These are phyloP conservation scores for Pleurotus salmoneostramineus DNA, from an alignment of 768 basidiomycete genomes.

Conservation along the genomic window DNA sequence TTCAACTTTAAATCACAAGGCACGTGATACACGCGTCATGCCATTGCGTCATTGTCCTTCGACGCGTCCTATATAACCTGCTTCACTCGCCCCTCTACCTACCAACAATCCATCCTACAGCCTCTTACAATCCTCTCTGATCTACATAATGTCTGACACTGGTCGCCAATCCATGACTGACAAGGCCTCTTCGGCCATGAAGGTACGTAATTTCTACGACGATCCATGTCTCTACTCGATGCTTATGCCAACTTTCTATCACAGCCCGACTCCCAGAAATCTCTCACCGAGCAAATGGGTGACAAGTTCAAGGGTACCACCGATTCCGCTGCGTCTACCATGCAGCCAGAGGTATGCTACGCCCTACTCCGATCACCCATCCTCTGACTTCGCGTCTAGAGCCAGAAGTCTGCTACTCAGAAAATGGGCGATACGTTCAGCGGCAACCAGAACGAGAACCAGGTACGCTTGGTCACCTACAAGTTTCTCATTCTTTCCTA, in stretches of 20 bases:
- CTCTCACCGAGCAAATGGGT: slow-evolving; percentile 43
- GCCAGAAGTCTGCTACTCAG: slow-evolving; percentile 51
- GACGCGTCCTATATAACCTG: not conserved
- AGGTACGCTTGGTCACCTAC: slow-evolving; percentile 20
- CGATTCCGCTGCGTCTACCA: slow-evolving; percentile 43
- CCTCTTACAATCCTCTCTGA: no score
- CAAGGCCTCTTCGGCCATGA: slow-evolving; percentile 46
- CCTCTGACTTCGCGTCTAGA: slow-evolving; percentile 20
- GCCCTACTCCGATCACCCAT: not conserved
- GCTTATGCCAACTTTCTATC: no score
- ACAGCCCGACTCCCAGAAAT: slow-evolving; percentile 58
- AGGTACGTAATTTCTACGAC: no score
- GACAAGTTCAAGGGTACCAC: slow-evolving; percentile 44
- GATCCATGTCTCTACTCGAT: no score
- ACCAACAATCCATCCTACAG: not conserved
- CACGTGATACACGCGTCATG: no score
- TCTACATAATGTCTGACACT: slow-evolving; percentile 59
- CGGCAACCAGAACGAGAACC: slow-evolving; percentile 44
- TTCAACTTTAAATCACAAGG: no score
- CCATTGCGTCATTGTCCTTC: not conserved
- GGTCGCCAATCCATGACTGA: slow-evolving; percentile 57
- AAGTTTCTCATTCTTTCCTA: not conserved
- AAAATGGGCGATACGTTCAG: slow-evolving; percentile 42
- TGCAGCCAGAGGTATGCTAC: slow-evolving; percentile 43
- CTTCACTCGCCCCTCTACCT: not conserved